phyloP scores from a whole-genome alignment of 1,284 basidiomycete genomes.

The Ganoderma leucocontextum region DNA sequence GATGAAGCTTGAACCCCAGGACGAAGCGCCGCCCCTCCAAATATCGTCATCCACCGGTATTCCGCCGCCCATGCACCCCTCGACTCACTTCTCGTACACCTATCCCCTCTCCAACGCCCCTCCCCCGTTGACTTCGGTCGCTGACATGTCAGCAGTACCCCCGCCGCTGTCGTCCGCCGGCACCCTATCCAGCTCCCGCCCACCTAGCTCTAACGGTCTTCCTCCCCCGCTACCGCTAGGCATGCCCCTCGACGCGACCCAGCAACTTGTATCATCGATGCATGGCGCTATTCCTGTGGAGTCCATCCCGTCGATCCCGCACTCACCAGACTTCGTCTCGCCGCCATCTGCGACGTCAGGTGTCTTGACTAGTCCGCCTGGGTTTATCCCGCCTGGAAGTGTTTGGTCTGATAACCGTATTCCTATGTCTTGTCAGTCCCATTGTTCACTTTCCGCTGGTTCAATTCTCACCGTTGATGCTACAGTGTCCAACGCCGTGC shows the following conservation, averaged over 20 bases:
- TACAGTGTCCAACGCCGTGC: constrained; percentile 36
- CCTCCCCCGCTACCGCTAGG: constrained; percentile 38
- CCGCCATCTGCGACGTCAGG: constrained; percentile 25
- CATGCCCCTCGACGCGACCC: constrained; percentile 38
- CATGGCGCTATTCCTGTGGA: constrained; percentile 31
- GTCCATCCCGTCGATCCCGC: constrained; percentile 26
- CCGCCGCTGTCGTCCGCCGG: constrained; percentile 41
- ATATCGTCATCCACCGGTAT: constrained; percentile 35
- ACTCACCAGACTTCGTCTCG: constrained; percentile 30
- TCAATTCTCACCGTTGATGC: constrained; percentile 38
- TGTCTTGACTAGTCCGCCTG: constrained; percentile 22
- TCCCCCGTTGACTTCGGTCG: constrained; percentile 34
- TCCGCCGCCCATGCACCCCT: constrained; percentile 40
- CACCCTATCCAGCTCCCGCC: constrained; percentile 48
- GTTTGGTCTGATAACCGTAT: constrained; percentile 37
- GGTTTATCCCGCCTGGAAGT: constrained; percentile 20
- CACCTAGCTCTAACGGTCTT: constrained; percentile 50
- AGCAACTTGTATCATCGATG: constrained; percentile 30
- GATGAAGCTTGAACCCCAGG: constrained; percentile 72
- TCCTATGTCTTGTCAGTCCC: constrained; percentile 32
- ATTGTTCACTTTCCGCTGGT: constrained; percentile 44
- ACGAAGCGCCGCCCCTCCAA: constrained; percentile 50
- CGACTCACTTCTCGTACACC: constrained; percentile 39
- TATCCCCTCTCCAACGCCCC: constrained; percentile 35
- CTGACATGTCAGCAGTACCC: constrained; percentile 36